phyloP scores from a whole-genome alignment of 345 rosid genomes.

The Linum trigynum region DNA sequence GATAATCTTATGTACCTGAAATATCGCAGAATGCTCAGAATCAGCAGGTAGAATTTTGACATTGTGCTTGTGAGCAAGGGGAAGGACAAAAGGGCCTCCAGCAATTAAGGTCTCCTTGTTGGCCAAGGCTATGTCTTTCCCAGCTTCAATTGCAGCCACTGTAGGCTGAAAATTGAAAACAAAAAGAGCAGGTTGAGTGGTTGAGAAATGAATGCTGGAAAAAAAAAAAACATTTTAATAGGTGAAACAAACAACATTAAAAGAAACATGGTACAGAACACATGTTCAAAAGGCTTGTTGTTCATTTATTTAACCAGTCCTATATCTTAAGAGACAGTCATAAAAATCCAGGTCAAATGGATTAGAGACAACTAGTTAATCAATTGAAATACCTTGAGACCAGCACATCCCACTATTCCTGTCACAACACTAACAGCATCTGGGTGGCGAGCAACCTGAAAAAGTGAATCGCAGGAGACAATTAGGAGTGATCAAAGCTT shows the following conservation, averaged over 20 bases:
- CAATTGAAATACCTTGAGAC: slow-evolving; percentile 50
- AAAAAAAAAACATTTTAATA: background rate
- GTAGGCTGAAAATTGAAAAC: slow-evolving; percentile 49
- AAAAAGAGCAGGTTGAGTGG: slow-evolving; percentile 6
- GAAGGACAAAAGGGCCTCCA: slow-evolving; percentile 95
- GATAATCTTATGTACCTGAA: slow-evolving; percentile 53
- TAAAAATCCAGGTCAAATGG: background rate
- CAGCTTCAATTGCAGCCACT: slow-evolving; percentile 95
- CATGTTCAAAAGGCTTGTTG: background rate
- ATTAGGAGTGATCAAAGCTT: slow-evolving; percentile 8
- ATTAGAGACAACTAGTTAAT: background rate
- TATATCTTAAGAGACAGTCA: background rate
- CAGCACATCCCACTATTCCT: slow-evolving; percentile 98
- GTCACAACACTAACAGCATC: slow-evolving; percentile 89
- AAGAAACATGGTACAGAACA: slow-evolving; percentile 1
- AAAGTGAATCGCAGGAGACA: slow-evolving; percentile 10
- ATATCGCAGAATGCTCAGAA: slow-evolving; percentile 98
- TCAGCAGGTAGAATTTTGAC: slow-evolving; percentile 97
- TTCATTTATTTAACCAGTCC: background rate
- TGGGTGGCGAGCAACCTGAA: slow-evolving; percentile 87
- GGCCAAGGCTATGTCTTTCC: slow-evolving; percentile 90
- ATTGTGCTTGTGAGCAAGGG: slow-evolving; percentile 77
- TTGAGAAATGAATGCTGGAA: background rate
- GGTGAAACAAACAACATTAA: too few relatives aligned
- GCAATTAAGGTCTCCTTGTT: slow-evolving; percentile 96